phyloP scores from a whole-genome alignment of 768 basidiomycete species.

The Lentinus tigrinus region DNA sequence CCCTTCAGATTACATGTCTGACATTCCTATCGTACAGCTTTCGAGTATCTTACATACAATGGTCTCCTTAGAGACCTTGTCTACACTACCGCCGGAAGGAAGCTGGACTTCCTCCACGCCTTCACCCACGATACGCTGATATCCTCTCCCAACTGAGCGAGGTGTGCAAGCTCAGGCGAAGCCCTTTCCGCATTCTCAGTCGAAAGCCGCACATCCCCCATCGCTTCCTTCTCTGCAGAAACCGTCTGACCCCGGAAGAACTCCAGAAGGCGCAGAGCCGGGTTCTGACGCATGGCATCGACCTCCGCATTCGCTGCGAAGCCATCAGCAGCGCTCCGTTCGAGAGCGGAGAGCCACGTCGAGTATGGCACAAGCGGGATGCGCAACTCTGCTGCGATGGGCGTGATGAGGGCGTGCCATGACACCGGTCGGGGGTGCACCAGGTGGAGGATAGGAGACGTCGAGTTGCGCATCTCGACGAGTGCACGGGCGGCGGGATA shows the following conservation, averaged over 20 bases:
- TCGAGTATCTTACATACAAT: too few relatives aligned
- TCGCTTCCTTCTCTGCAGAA: neutral
- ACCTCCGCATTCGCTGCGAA: neutral
- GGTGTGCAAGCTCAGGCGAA: neutral
- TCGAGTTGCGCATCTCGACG: slow-evolving; percentile 22
- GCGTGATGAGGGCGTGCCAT: slow-evolving; percentile 21
- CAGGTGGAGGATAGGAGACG: slow-evolving; percentile 19
- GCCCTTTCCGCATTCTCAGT: neutral
- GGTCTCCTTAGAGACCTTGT: too few relatives aligned
- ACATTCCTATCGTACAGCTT: too few relatives aligned
- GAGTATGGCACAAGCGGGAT: slow-evolving; percentile 27
- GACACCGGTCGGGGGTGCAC: slow-evolving; percentile 24
- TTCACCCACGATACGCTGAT: neutral
- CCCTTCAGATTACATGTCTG: too few relatives aligned
- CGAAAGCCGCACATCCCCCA: neutral
- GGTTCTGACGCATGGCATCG: neutral
- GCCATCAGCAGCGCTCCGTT: neutral
- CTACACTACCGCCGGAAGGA: neutral
- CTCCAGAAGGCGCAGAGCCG: neutral
- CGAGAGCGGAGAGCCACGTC: slow-evolving; percentile 23
- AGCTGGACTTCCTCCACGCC: neutral
- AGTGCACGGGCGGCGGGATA: slow-evolving; percentile 26
- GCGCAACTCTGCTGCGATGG: slow-evolving; percentile 17
- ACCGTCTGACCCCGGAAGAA: neutral
- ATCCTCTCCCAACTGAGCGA: neutral